Evolutionary conservation across 176 grass and related monocot species (phyloP).

Genomic region (Rhynchospora breviuscula): DNA sequence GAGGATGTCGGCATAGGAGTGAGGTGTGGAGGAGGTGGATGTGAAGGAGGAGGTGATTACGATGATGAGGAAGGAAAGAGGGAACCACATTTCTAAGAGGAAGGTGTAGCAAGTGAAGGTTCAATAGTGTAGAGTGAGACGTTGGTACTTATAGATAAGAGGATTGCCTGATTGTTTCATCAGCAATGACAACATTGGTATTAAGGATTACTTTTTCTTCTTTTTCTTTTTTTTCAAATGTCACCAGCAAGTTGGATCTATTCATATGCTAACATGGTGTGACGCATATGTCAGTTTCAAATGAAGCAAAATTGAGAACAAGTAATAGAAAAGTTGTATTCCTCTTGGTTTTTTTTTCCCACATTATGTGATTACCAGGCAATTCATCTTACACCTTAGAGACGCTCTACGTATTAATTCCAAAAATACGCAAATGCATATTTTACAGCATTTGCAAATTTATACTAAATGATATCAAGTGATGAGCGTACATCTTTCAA

Average conservation of each 20-base stretch:
- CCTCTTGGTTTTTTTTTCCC: too few species aligned
- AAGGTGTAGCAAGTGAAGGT: background rate
- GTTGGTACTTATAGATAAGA: conserved; percentile 12
- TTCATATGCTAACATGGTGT: background rate
- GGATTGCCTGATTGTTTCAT: background rate
- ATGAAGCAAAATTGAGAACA: background rate
- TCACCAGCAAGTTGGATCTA: background rate
- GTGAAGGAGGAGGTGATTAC: background rate
- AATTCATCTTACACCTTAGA: too few species aligned
- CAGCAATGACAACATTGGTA: background rate
- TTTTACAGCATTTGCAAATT: too few species aligned
- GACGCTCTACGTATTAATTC: too few species aligned
- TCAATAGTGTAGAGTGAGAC: background rate
- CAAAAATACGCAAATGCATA: too few species aligned
- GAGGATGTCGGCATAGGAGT: background rate
- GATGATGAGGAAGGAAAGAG: background rate
- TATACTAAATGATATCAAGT: too few species aligned
- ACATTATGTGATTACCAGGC: too few species aligned
- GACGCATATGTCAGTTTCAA: background rate
- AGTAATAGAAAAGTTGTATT: background rate
- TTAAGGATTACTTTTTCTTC: background rate
- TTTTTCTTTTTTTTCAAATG: background rate
- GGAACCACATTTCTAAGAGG: background rate
- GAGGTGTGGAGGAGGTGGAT: background rate
- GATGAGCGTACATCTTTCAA: too few species aligned